Base-by-base conservation (phyloP, 352 stramenopile species). In the Plasmopara viticola region DNA sequence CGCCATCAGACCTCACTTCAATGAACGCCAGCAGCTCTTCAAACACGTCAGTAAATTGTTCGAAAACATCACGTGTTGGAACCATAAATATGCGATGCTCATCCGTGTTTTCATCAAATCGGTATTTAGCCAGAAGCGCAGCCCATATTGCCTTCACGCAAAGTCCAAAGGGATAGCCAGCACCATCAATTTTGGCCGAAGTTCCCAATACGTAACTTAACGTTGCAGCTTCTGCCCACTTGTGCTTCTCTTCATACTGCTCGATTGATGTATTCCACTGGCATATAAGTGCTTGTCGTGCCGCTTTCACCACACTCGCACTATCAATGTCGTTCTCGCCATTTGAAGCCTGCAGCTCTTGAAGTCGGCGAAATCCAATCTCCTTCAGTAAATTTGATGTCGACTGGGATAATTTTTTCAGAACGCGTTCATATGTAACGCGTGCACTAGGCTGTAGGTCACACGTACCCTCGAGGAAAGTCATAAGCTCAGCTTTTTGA, bases 91-190 rank as follows among this genome's bases (percentile, higher is more conserved):
- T 28, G 12, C 9, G 44, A 15, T 48, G 68, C 3, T 29, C 20
- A 17, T 53, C 55, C 13, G 15, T 8, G 30, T 45, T 49, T 44
- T 31, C 33, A 25, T 39, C 45, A 40, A 54, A 17, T 10, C 54
- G 46, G 18, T 55, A 54, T 28, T 45, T 72, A 20, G 10, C 51
- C 25, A 62, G 34, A 9, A 77, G 39, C 17, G 33, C 67, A 31
- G 57, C 51, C 54, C 69, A 75, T 25, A 84, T 56, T 6, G 75
- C 73, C 33, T 87, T 87, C 10, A 75, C 56, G 12, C 66, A 65
- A 15, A 86, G 60, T 7, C 75, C 80, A 57, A 90, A 87, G 38
- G 58, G 17, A 53, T 55, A 66, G 9, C 46, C 48, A 31, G 33
- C 28, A 38, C 6, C 10, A 14, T 40, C 52, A 13, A 40, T 45